Evolutionary conservation across 2,329 filamentous ascomycete species (phyloP).

Genomic region (Trichoderma oligosporum): DNA sequence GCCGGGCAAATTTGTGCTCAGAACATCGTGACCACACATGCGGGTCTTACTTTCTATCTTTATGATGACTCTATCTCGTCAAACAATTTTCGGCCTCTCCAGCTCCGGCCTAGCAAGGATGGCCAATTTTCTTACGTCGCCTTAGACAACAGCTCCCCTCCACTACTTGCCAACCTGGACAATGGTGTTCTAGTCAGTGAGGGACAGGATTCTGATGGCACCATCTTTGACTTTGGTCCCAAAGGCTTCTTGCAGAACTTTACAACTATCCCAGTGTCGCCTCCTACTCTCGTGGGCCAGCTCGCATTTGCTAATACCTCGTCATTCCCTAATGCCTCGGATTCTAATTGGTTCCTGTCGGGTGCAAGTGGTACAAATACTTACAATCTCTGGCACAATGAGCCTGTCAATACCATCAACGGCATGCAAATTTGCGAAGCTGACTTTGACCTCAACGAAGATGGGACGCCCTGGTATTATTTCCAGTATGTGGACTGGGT

Average conservation of each 20-base stretch:
- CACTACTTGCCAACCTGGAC: constrained; percentile 7
- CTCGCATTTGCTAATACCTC: constrained; percentile 14
- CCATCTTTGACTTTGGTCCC: neutral
- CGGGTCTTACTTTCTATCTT: constrained; percentile 9
- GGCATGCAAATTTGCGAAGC: constrained; percentile 18
- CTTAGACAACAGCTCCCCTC: constrained; percentile 11
- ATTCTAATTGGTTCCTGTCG: constrained; percentile 7
- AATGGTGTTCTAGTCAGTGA: constrained; percentile 9
- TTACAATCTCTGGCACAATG: constrained; percentile 10
- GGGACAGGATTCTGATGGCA: neutral
- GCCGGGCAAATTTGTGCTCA: neutral
- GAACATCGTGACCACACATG: constrained; percentile 3
- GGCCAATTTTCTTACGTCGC: constrained; percentile 12
- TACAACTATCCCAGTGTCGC: neutral
- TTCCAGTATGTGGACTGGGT: constrained; percentile 19
- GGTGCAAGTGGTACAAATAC: neutral
- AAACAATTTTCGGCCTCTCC: constrained; percentile 10
- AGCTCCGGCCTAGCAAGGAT: constrained; percentile 7
- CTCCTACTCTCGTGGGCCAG: constrained; percentile 7
- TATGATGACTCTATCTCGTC: constrained; percentile 7
- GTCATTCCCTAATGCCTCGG: constrained; percentile 4
- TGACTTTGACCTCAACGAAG: constrained; percentile 17
- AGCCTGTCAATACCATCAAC: constrained; percentile 8
- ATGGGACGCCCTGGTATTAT: constrained; percentile 16
- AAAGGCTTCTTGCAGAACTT: constrained; percentile 14